Evolutionary conservation across 192 early-diverging fungal species (phyloP).

Genomic region (Coemansia sp.): DNA sequence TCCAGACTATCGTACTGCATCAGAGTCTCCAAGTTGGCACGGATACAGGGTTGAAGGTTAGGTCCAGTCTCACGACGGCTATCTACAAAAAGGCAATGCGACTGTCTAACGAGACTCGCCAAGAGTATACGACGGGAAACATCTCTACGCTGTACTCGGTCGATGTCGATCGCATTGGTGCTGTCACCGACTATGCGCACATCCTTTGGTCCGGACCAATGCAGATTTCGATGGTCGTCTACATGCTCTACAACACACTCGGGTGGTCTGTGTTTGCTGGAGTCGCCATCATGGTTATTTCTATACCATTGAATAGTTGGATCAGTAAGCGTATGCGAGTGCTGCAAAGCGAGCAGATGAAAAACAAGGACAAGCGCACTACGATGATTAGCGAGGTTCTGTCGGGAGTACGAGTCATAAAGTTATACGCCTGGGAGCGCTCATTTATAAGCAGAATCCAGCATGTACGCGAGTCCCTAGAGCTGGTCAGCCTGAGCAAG

Average conservation of each 20-base stretch:
- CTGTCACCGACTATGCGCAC: constrained; percentile 69
- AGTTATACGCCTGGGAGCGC: constrained; percentile 92
- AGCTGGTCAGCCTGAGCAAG: constrained; percentile 76
- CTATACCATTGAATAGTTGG: constrained; percentile 74
- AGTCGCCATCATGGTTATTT: constrained; percentile 75
- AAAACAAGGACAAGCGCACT: constrained; percentile 74
- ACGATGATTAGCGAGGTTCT: constrained; percentile 83
- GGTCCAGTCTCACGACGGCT: constrained; percentile 71
- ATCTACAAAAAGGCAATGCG: constrained; percentile 84
- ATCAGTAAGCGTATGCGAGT: constrained; percentile 64
- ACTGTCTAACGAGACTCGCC: constrained; percentile 77
- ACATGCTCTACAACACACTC: constrained; percentile 78
- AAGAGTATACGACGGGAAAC: constrained; percentile 76
- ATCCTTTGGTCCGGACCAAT: constrained; percentile 76
- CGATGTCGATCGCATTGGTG: constrained; percentile 64
- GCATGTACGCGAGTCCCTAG: constrained; percentile 70
- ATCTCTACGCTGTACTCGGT: constrained; percentile 69
- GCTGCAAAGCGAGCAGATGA: constrained; percentile 81
- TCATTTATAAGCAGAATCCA: constrained; percentile 70
- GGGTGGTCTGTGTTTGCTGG: constrained; percentile 85
- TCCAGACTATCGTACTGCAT: constrained; percentile 79
- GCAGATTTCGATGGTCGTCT: constrained; percentile 74
- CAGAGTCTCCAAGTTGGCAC: constrained; percentile 85
- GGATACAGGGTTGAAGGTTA: constrained; percentile 68
- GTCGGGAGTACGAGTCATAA: constrained; percentile 93